Conservation (phyloP, 208 protist genomes). For the Trypanosoma grayi region DNA sequence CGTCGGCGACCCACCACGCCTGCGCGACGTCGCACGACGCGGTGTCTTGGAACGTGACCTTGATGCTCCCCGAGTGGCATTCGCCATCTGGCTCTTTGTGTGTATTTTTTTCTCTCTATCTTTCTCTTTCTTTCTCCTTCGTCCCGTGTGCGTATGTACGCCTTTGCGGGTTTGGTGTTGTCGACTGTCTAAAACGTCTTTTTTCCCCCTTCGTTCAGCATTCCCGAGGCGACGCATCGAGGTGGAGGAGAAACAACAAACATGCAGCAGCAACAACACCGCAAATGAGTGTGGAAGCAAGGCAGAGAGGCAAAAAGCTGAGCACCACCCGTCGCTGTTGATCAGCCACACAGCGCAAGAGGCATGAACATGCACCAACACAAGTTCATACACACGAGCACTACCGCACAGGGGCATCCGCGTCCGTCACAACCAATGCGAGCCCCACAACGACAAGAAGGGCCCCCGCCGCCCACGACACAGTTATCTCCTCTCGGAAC, state of each 20-base stretch:
- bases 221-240: too few relatives aligned
- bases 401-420: conserved; percentile 10
- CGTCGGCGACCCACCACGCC: background rate
- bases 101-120: conserved; percentile 1
- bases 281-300: too few relatives aligned
- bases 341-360: background rate
- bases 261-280: too few relatives aligned
- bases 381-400: too few relatives aligned
- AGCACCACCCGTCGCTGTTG: too few relatives aligned
- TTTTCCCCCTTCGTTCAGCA: too few relatives aligned
- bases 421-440: conserved; percentile 66
- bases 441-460: conserved; percentile 64
- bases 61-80: background rate
- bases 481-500: conserved; percentile 71
- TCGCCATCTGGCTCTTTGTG: background rate
- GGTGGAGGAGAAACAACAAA: too few relatives aligned
- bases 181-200: too few relatives aligned
- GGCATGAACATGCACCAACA: background rate
- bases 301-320: background rate
- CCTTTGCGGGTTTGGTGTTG: background rate
- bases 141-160: background rate
- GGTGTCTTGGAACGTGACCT: conserved; percentile 12
- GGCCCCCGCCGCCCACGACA: conserved; percentile 60
- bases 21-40: background rate
- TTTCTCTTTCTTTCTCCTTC: background rate